Conservation (phyloP, 495 filamentous ascomycete genomes). For the Tuber brumale region DNA sequence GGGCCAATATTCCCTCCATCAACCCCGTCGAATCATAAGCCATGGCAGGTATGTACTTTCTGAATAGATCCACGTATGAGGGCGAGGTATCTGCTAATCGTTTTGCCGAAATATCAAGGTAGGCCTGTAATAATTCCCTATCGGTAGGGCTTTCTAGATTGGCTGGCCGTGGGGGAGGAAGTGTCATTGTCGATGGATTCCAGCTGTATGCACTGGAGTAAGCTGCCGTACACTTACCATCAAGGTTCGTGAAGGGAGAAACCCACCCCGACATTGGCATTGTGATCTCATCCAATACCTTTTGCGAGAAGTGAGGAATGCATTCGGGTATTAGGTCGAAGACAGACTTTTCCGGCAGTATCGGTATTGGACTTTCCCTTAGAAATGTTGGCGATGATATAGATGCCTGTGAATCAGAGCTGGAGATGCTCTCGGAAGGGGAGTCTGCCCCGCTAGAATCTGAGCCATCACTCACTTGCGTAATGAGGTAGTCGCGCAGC, state of each 20-base stretch:
- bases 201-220: conserved; percentile 23
- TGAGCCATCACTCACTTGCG: conserved; percentile 22
- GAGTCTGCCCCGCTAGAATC: conserved; percentile 32
- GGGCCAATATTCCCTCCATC: conserved; percentile 38
- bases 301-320: conserved; percentile 22
- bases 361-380: conserved; percentile 13
- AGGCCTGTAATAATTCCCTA: conserved; percentile 33
- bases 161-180: conserved; percentile 28
- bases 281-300: conserved; percentile 29
- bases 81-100: conserved; percentile 36
- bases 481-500: conserved; percentile 17
- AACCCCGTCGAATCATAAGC: conserved; percentile 34
- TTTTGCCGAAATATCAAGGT: conserved; percentile 34
- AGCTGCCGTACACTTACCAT: conserved; percentile 19
- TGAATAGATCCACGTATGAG: conserved; percentile 36
- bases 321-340: conserved; percentile 22
- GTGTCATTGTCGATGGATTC: conserved; percentile 34
- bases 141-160: conserved; percentile 29
- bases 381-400: conserved; percentile 29
- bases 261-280: conserved; percentile 34
- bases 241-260: not conserved
- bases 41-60: conserved; percentile 40
- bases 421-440: conserved; percentile 26
- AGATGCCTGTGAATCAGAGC: conserved; percentile 24
- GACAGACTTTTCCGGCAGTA: conserved; percentile 28